phyloP scores from a whole-genome alignment of 805 yeast genomes.

The Wickerhamomyces tratensis region DNA sequence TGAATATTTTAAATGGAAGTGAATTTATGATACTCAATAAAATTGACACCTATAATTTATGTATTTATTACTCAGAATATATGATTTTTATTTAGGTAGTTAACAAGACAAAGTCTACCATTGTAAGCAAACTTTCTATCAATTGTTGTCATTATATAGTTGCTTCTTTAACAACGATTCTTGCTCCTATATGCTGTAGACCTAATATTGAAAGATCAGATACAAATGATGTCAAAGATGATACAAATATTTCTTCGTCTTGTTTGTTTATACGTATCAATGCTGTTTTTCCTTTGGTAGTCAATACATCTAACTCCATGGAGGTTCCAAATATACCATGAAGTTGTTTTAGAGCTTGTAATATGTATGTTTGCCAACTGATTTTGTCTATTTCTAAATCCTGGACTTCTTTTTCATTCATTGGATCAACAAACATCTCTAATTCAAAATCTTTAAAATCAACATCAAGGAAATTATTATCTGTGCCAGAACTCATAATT shows the following conservation, averaged over 20 bases:
- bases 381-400: constrained; percentile 20
- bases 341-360: constrained; percentile 22
- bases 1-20: constrained; percentile 46
- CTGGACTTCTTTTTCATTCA: constrained; percentile 10
- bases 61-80: no score
- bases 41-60: no score
- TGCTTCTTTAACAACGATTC: constrained; percentile 2
- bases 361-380: constrained; percentile 29
- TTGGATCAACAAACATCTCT: constrained; percentile 3
- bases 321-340: constrained; percentile 34
- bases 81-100: no score
- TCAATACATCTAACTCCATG: constrained; percentile 22
- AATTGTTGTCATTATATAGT: no score
- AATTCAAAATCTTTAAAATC: no score
- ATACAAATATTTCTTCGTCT: constrained; percentile 19
- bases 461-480: no score
- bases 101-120: no score
- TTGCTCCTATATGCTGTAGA: constrained; percentile 15
- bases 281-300: constrained; percentile 14
- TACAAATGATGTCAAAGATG: constrained; percentile 22
- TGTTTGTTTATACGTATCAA: constrained; percentile 18
- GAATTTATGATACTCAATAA: not conserved
- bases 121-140: no score
- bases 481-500: no score
- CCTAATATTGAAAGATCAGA: constrained; percentile 19